These are phyloP conservation scores for Lodderomyces oxycetoniae DNA, from an alignment of 1,139 yeast species.

Conservation along the genomic window DNA sequence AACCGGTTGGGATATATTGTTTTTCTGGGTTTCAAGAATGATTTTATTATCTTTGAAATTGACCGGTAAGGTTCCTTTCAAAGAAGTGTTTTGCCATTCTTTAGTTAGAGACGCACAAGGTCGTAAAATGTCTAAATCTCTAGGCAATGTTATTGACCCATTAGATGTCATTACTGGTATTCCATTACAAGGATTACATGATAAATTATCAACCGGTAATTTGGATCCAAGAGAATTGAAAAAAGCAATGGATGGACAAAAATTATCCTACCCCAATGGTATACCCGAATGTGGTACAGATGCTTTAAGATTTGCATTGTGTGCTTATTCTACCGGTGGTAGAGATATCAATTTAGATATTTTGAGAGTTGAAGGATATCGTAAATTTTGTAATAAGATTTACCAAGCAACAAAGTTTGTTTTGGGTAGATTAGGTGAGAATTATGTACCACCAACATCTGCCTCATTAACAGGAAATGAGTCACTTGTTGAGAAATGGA, in stretches of 20 bases:
- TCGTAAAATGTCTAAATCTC: slow-evolving; percentile 95
- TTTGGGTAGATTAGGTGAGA: slow-evolving; percentile 85
- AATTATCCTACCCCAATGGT: slow-evolving; percentile 88
- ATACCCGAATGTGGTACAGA: slow-evolving; percentile 99
- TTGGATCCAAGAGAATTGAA: slow-evolving; percentile 84
- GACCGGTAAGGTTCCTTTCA: slow-evolving; percentile 89
- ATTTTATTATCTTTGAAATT: slow-evolving; percentile 84
- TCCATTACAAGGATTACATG: slow-evolving; percentile 72
- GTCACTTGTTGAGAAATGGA: slow-evolving; percentile 95
- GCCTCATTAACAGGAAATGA: slow-evolving; percentile 69
- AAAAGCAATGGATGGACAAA: slow-evolving; percentile 87
- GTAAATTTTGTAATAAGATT: slow-evolving; percentile 98
- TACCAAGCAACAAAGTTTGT: slow-evolving; percentile 98
- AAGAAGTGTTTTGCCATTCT: slow-evolving; percentile 96
- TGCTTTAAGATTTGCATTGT: slow-evolving; percentile 94
- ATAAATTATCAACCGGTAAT: slow-evolving; percentile 74
- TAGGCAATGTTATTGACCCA: slow-evolving; percentile 96
- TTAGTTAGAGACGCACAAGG: slow-evolving; percentile 99
- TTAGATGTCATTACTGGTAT: slow-evolving; percentile 90
- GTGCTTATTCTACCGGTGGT: slow-evolving; percentile 99
- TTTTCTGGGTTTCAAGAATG: slow-evolving; percentile 99
- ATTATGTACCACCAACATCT: slow-evolving; percentile 72
- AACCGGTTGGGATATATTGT: slow-evolving; percentile 98
- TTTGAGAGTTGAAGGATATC: slow-evolving; percentile 95
- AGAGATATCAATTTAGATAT: slow-evolving; percentile 96